A percentile compares a stretch with the other conserved stretches of the same genome.
Conservation (phyloP, 345 rosid genomes). For the Pugionium dolabratum region DNA sequence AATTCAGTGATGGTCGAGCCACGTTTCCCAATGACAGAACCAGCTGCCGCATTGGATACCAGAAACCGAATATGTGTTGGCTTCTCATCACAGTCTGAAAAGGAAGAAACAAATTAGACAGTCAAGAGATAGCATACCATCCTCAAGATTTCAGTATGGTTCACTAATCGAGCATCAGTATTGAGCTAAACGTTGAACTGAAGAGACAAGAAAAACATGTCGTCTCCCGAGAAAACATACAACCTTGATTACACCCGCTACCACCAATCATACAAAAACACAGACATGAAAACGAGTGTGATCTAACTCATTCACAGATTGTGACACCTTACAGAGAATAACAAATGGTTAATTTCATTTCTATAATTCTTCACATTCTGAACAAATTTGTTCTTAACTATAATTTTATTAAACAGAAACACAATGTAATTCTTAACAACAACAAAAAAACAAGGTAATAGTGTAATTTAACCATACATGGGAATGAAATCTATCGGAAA, state of each 20-base stretch:
- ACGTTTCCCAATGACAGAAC: slow-evolving; percentile 98
- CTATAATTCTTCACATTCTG: background rate
- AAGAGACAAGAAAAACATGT: no score
- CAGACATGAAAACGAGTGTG: background rate
- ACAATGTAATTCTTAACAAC: no score
- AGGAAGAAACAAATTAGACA: slow-evolving; percentile 3
- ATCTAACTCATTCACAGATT: slow-evolving; percentile 9
- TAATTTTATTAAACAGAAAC: slow-evolving; percentile 1
- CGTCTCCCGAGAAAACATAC: background rate
- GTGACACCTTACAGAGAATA: background rate
- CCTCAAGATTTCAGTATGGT: background rate
- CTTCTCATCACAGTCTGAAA: slow-evolving; percentile 73
- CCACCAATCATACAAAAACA: slow-evolving; percentile 16
- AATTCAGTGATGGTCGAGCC: slow-evolving; percentile 96
- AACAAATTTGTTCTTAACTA: background rate
- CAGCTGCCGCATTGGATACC: slow-evolving; percentile 97
- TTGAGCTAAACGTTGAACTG: background rate
- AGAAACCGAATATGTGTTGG: slow-evolving; percentile 80
- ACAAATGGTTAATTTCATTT: background rate
- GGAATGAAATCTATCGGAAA: background rate
- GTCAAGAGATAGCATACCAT: slow-evolving; percentile 3
- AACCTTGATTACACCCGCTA: background rate
- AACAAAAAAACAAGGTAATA: background rate
- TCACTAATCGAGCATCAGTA: background rate
- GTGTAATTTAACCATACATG: slow-evolving; percentile 5